phyloP scores from a whole-genome alignment of 371 early-diverging fungal species.

The Blastocladiella emersonii region DNA sequence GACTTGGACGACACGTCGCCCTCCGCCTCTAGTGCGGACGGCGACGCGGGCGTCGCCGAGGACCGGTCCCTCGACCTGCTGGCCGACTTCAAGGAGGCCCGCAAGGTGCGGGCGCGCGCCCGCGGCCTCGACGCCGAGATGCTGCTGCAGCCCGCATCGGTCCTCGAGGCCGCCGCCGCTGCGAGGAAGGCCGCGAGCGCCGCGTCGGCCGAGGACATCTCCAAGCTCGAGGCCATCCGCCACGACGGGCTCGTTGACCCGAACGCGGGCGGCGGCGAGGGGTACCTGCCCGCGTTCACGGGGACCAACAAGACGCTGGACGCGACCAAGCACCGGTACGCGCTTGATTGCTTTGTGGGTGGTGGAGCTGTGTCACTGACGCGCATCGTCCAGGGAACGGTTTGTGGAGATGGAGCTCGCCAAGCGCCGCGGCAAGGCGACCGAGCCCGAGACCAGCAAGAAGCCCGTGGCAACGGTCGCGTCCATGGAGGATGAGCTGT shows the following conservation, averaged over 20 bases:
- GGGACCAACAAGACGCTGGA: conserved; percentile 69
- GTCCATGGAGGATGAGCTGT: conserved; percentile 46
- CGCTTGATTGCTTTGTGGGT: too few relatives aligned
- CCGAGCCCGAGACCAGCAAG: conserved; percentile 21
- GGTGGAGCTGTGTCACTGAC: too few relatives aligned
- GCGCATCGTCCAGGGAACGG: conserved; percentile 66
- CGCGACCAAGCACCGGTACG: conserved; percentile 69
- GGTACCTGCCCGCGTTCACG: conserved; percentile 55
- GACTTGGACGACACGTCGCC: too few relatives aligned
- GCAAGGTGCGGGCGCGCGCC: conserved; percentile 39
- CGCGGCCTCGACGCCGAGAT: conserved; percentile 44
- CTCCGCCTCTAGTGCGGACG: neutral
- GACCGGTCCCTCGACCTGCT: conserved; percentile 19
- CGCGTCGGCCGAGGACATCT: conserved; percentile 15
- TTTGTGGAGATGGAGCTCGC: conserved; percentile 62
- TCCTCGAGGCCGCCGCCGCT: neutral
- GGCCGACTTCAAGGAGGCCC: conserved; percentile 47
- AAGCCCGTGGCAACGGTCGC: conserved; percentile 11
- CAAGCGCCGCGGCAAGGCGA: conserved; percentile 29
- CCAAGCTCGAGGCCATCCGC: conserved; percentile 41
- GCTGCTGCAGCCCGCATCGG: conserved; percentile 22
- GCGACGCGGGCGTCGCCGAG: neutral
- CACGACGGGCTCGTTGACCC: conserved; percentile 32
- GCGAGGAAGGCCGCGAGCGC: conserved; percentile 31
- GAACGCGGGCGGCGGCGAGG: conserved; percentile 17